These are phyloP conservation scores for Pseudofabraea citricarpa DNA, from an alignment of 2,329 filamentous ascomycete species.

Conservation along the genomic window DNA sequence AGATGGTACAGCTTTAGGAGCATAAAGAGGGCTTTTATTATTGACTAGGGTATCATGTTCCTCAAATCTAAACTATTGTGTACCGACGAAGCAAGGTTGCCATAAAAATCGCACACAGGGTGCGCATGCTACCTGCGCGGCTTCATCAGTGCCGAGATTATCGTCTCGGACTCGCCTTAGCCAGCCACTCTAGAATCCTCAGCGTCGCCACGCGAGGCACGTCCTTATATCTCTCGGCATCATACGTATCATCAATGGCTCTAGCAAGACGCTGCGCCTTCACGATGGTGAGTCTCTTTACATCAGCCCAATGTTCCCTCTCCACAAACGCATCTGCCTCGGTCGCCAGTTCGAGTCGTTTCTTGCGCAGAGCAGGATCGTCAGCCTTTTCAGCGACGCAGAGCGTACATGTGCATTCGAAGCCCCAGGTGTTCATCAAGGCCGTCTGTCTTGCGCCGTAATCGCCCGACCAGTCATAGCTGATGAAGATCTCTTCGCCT, in stretches of 20 bases:
- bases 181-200: neutral
- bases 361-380: slow-evolving; percentile 9
- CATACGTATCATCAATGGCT: neutral
- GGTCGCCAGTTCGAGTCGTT: slow-evolving; percentile 14
- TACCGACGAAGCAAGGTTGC: neutral
- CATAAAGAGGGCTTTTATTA: no score
- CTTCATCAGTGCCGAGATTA: neutral
- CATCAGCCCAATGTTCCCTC: slow-evolving; percentile 4
- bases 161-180: neutral
- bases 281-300: slow-evolving; percentile 11
- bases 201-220: neutral
- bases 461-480: slow-evolving; percentile 28
- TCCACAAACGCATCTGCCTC: slow-evolving; percentile 19
- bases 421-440: slow-evolving; percentile 32
- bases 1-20: no score
- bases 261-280: neutral
- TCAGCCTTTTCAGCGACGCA: slow-evolving; percentile 16
- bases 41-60: no score
- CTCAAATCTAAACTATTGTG: no score
- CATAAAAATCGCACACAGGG: neutral
- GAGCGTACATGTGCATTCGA: slow-evolving; percentile 34
- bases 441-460: slow-evolving; percentile 25
- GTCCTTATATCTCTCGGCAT: neutral
- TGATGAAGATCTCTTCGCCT: slow-evolving; percentile 40
- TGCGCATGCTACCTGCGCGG: neutral